phyloP scores from a whole-genome alignment of 495 filamentous ascomycete genomes.

The Neurospora africana region DNA sequence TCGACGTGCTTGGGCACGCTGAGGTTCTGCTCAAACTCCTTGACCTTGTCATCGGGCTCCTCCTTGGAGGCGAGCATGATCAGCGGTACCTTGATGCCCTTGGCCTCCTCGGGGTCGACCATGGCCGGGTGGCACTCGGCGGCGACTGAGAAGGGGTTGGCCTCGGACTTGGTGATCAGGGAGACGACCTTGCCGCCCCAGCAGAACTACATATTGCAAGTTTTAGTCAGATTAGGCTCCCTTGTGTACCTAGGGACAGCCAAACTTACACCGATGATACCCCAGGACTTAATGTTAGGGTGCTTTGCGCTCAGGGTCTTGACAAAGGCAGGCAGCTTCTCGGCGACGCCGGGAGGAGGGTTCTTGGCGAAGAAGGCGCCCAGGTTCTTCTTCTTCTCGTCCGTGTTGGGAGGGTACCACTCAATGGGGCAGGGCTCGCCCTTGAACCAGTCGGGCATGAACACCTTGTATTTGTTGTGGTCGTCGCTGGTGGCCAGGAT shows the following conservation, averaged over 20 bases:
- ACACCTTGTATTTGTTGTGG: slow-evolving; percentile 48
- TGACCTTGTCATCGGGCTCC: slow-evolving; percentile 55
- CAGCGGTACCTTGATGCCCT: slow-evolving; percentile 52
- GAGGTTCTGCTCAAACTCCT: slow-evolving; percentile 58
- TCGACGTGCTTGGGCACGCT: slow-evolving; percentile 62
- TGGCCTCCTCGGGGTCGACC: slow-evolving; percentile 69
- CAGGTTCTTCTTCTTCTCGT: slow-evolving; percentile 69
- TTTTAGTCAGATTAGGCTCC: background rate
- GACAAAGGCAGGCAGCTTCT: slow-evolving; percentile 53
- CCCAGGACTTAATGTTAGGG: slow-evolving; percentile 64
- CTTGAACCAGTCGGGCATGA: slow-evolving; percentile 62
- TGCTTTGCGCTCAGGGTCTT: slow-evolving; percentile 43
- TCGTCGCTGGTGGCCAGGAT: slow-evolving; percentile 50
- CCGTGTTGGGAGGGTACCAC: slow-evolving; percentile 68
- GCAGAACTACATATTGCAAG: slow-evolving; percentile 52
- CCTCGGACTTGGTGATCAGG: slow-evolving; percentile 40
- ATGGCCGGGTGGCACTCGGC: slow-evolving; percentile 77
- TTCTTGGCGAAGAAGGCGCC: slow-evolving; percentile 65
- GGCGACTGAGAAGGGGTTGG: slow-evolving; percentile 56
- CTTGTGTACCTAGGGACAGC: too few relatives aligned
- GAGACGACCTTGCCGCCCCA: slow-evolving; percentile 77
- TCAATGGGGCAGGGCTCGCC: slow-evolving; percentile 45
- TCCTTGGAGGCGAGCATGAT: slow-evolving; percentile 58
- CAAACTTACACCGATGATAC: slow-evolving; percentile 55
- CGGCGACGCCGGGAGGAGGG: slow-evolving; percentile 50